Percentiles rank a stretch among this genome's conserved stretches.
phyloP scores from a whole-genome alignment of 2,329 filamentous ascomycete species.

The Hypoxylon sp. region DNA sequence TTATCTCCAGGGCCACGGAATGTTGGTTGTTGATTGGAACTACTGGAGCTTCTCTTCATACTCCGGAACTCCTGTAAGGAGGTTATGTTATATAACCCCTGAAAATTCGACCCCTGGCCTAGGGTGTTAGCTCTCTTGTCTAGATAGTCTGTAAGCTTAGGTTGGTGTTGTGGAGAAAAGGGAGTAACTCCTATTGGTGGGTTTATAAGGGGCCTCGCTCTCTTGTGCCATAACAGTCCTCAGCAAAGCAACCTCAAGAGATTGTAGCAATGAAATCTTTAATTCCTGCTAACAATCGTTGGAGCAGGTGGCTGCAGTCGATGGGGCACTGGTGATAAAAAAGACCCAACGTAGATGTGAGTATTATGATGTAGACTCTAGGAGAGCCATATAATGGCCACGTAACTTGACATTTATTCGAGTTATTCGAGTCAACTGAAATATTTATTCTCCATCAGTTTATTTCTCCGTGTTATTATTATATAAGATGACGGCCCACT shows the following conservation, averaged over 20 bases:
- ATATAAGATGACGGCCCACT: not conserved
- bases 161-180: not conserved
- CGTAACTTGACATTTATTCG: not conserved
- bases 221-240: not conserved
- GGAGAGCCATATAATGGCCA: not conserved
- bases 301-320: not conserved
- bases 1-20: not conserved
- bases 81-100: not conserved
- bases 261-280: not conserved
- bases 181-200: constrained; percentile 36
- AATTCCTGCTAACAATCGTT: not conserved
- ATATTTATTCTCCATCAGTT: not conserved
- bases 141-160: not conserved
- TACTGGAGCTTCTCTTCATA: not conserved
- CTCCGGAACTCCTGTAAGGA: constrained; percentile 28
- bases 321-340: not conserved
- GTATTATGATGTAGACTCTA: not conserved
- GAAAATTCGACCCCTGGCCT: not conserved
- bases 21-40: not conserved
- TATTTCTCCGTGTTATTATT: not conserved
- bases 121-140: not conserved
- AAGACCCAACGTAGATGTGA: not conserved
- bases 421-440: not conserved
- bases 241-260: not conserved
- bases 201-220: not conserved